Base-by-base conservation (phyloP, 805 yeast genomes). In the Ogataea paradorogensis region DNA sequence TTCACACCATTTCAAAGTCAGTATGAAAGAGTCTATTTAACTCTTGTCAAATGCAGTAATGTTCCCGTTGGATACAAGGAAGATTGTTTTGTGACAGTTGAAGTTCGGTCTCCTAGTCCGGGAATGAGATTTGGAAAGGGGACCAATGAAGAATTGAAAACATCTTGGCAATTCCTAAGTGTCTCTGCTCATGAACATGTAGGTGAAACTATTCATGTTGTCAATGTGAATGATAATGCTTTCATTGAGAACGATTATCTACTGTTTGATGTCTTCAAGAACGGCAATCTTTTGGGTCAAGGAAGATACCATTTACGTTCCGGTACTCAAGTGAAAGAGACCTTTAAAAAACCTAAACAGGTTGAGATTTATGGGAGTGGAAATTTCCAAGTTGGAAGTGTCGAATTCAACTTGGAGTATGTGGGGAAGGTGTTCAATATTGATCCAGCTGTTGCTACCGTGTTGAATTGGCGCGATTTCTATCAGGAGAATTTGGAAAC, bases 101-200 rank as follows among this genome's bases (percentile, higher is more conserved):
- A 75, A 46, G 68, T 78, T 31, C 67, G 71, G 23, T 62, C 82
- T 9, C 75, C 78, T 4, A 74, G 75, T 33, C 69, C 74, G 18
- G 50, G 62, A 30, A 65, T 82, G 24, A 61, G 67, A 5, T 83
- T 86, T 56, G 73, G 80, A n/a, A 80, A 79, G 54, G 87, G 84
- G 9, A 73, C 85, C 0, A 82, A 82, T 59, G 86, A 79, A 53
- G 56, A 60, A 11, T 71, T 70, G 8, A 59, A 63, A 28, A 58
- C 66, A 18, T 46, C 60, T 7, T 87, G 95, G 95, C 78, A 76
- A 39, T 84, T 88, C 52, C 73, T 84, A 8, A 79, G 91, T 2
- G 86, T 84, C 9, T 69, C 72, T 48, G 78, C 87, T 1, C 81
- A 76, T 28, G 96, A 88, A 62, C 67, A 70, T 10, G 67, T 87